Evolutionary conservation across 1,284 basidiomycete genomes (phyloP), one percentile per base, ranked within the genome.

Genomic region (Lentinula novae-zelandiae): DNA sequence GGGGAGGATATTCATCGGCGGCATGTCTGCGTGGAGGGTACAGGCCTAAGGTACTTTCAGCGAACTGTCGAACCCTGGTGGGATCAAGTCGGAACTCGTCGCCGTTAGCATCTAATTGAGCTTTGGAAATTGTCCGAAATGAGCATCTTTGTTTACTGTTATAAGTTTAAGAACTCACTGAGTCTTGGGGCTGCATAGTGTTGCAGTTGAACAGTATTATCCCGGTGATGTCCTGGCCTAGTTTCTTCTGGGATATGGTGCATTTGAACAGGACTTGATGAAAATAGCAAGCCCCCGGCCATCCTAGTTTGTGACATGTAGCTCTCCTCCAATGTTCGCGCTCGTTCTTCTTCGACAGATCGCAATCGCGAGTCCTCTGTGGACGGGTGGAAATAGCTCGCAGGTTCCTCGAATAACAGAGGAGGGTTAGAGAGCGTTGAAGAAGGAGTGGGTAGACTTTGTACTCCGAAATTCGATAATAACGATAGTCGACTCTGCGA

Each of bases 361-460:
- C 62, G 36, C 48, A 61, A 42, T 46, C 57, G 49, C 17, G 22
- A 38, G 13, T 56, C 53, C n/a, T 55, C 50, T 56, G 27, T 38
- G 60, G 67, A 61, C 17, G n/a, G n/a, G 20, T 60, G 61, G 17
- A 69, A 57, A 60, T 74, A 75, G 63, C 75, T 76, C n/a, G 67
- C 61, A 2, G 75, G 75, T 63, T 77, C 76, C 20, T 76, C 73
- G 57, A 77, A 77, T 17, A 78, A 66, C 10, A 77, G 67, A 31
- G 74, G 69, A 8, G 74, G 69, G 15, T 70, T 66, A 5, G 67
- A 65, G 22, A 66, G 53, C 20, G 69, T 67, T 2, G 73, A 71
- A 17, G 66, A 64, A 8, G 76, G 75, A n/a, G 74, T 75, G 12
- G 72, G 58, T 22, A 76, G 59, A 60, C 74, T 75, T 71, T 76